Conservation (phyloP, 1,284 basidiomycete species). For the Ceratobasidium sp. region DNA sequence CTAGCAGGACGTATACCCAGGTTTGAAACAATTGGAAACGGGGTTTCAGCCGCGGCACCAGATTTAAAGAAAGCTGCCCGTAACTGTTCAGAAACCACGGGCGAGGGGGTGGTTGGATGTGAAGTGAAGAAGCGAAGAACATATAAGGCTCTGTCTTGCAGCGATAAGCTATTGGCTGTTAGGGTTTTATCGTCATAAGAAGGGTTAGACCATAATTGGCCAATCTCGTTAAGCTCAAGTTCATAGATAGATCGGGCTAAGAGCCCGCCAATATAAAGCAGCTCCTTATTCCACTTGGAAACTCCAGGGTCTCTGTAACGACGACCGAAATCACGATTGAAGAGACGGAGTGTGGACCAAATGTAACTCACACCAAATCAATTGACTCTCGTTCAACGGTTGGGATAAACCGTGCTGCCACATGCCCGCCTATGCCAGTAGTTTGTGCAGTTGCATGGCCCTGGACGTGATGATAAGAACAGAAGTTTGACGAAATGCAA, state of each 20-base stretch:
- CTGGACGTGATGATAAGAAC: conserved; percentile 47
- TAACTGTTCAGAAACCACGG: conserved; percentile 77
- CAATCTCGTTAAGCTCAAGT: conserved; percentile 71
- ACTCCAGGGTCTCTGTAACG: conserved; percentile 67
- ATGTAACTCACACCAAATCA: conserved; percentile 73
- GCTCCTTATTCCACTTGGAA: conserved; percentile 83
- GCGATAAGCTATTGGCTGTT: conserved; percentile 51
- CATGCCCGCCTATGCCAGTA: conserved; percentile 89
- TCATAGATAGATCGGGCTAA: conserved; percentile 87
- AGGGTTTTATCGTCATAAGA: conserved; percentile 22
- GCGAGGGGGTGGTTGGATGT: conserved; percentile 82
- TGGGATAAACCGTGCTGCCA: conserved; percentile 91
- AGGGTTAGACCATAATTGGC: conserved; percentile 55
- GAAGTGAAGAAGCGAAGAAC: conserved; percentile 90
- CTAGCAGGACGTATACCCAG: conserved; percentile 73
- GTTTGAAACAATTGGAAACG: conserved; percentile 81
- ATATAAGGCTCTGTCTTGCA: conserved; percentile 74
- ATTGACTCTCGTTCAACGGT: conserved; percentile 97
- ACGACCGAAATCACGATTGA: conserved; percentile 33
- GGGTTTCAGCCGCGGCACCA: conserved; percentile 55
- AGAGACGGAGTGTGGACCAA: conserved; percentile 47
- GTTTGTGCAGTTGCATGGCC: conserved; percentile 91
- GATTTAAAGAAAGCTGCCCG: conserved; percentile 80
- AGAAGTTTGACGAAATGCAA: neutral
- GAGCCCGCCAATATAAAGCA: conserved; percentile 83